phyloP scores from a whole-genome alignment of 73 alveolate genomes.

The Tetrahymena borealis region DNA sequence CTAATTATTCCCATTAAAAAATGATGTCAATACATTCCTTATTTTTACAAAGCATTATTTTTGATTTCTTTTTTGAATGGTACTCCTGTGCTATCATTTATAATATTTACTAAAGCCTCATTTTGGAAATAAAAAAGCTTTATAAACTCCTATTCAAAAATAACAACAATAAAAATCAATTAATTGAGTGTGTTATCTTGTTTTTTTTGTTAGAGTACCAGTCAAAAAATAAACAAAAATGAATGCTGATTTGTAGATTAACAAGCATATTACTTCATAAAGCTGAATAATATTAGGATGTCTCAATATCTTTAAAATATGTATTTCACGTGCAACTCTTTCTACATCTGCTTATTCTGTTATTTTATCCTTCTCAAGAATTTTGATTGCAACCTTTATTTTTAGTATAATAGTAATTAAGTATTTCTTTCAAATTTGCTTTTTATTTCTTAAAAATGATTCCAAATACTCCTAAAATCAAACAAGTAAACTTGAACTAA shows the following conservation, averaged over 20 bases:
- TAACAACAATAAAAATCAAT: no score
- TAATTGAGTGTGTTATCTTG: not conserved
- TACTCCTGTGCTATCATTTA: no score
- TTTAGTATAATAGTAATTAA: not conserved
- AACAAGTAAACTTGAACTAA: conserved; percentile 61
- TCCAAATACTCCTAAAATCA: not conserved
- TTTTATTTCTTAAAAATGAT: no score
- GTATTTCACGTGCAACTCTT: conserved; percentile 82
- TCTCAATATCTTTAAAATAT: conserved; percentile 68
- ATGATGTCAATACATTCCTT: not conserved
- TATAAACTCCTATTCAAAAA: no score
- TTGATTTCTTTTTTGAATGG: no score
- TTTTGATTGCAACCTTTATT: conserved; percentile 83
- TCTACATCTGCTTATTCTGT: conserved; percentile 78
- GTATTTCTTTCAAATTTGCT: not conserved
- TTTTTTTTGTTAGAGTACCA: not conserved
- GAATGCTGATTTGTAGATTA: no score
- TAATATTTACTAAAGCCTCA: no score
- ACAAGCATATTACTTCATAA: conserved; percentile 71
- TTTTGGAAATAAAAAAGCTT: no score
- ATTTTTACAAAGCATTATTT: no score
- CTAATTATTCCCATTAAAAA: not conserved
- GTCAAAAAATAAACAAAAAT: no score
- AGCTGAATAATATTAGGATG: conserved; percentile 67
- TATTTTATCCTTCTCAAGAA: conserved; percentile 80